Percentiles rank a stretch among this genome's conserved stretches.
Evolutionary conservation across 2,329 filamentous ascomycete species (phyloP).

Genomic region (Venturia pyrina): DNA sequence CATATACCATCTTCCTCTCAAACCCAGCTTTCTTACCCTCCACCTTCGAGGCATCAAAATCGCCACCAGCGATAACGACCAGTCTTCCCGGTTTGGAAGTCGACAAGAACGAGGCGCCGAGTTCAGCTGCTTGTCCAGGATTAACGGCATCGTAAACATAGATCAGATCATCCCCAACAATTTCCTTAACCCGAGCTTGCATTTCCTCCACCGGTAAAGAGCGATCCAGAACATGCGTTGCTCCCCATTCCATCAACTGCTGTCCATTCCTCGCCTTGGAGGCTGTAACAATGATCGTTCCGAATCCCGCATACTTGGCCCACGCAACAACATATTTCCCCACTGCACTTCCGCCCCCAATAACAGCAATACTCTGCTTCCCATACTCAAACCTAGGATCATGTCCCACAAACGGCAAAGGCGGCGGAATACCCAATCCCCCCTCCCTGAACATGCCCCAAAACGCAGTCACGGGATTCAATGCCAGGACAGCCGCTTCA

Average conservation of each 20-base stretch:
- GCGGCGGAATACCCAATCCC: not conserved
- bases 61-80: not conserved
- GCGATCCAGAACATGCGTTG: not conserved
- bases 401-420: not conserved
- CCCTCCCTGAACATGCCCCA: not conserved
- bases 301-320: not conserved
- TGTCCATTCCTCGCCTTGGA: not conserved
- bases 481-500: not conserved
- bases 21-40: not conserved
- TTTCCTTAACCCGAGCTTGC: not conserved
- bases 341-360: not conserved
- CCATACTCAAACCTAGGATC: not conserved
- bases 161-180: not conserved
- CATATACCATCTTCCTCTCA: not conserved
- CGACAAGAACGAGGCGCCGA: not conserved
- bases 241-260: not conserved
- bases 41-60: not conserved
- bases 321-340: not conserved
- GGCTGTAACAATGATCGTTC: not conserved
- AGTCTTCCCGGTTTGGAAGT: not conserved
- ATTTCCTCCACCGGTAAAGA: not conserved
- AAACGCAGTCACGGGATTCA: not conserved
- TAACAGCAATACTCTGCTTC: not conserved
- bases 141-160: not conserved
- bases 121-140: not conserved